Percentiles rank a stretch among this genome's conserved stretches.
Evolutionary conservation across 768 basidiomycete species (phyloP).

Genomic region (Rhodotorula babjevae): DNA sequence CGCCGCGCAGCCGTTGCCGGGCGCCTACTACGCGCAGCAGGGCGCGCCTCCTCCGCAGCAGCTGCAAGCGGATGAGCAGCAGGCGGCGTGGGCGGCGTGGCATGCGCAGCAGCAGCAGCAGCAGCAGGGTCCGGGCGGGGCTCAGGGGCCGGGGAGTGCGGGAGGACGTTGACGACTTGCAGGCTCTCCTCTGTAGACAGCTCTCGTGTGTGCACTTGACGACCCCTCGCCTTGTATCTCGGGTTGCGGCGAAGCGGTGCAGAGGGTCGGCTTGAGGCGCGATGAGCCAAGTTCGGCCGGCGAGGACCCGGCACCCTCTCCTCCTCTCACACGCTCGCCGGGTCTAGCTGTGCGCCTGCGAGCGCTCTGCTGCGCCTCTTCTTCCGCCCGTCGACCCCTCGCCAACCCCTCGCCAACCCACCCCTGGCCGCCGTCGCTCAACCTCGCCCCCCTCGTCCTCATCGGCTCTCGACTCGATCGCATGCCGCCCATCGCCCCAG

Average conservation of each 20-base stretch:
- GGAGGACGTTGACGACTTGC: neutral
- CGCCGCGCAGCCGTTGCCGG: neutral
- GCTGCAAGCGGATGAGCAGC: neutral
- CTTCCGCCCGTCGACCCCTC: too few species aligned
- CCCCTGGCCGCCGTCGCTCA: neutral
- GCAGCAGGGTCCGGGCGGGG: too few species aligned
- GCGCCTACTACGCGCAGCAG: neutral
- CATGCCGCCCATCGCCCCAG: neutral
- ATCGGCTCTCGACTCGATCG: neutral
- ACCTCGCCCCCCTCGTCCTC: neutral
- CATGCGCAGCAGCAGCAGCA: neutral
- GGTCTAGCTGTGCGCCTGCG: too few species aligned
- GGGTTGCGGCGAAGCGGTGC: too few species aligned
- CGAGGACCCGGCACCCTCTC: neutral
- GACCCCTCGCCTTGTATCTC: too few species aligned
- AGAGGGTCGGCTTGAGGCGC: too few species aligned
- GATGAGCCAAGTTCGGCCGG: neutral
- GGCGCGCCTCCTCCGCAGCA: neutral
- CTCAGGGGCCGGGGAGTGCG: neutral
- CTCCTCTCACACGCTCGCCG: too few species aligned
- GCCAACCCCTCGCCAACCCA: too few species aligned
- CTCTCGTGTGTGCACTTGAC: neutral
- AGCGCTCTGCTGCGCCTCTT: too few species aligned
- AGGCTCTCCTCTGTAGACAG: neutral
- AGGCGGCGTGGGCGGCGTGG: constrained; percentile 12